Conservation (phyloP, 2,329 filamentous ascomycete species). For the Fusarium guadeloupense region DNA sequence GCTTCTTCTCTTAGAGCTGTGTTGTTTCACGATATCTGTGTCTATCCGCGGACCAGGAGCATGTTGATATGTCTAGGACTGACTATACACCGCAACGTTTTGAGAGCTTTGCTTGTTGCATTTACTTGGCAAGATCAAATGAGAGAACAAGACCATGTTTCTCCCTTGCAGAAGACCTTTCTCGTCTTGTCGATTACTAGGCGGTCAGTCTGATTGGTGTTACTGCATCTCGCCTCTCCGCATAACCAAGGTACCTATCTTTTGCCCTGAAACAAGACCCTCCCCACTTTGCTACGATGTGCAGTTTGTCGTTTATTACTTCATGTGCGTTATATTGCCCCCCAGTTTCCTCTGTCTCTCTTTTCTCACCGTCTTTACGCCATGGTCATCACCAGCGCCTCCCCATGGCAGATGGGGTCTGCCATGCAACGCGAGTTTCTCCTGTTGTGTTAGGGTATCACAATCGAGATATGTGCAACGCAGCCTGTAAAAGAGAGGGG, state of each 20-base stretch:
- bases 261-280: constrained; percentile 29
- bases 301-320: background rate
- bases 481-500: too few relatives aligned
- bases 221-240: constrained; percentile 34
- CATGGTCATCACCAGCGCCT: constrained; percentile 10
- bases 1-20: background rate
- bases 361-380: constrained; percentile 33
- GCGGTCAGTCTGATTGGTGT: constrained; percentile 29
- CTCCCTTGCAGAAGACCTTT: constrained; percentile 18
- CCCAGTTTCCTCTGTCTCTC: too few relatives aligned
- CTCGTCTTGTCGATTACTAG: constrained; percentile 1
- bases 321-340: background rate
- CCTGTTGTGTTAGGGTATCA: constrained; percentile 35
- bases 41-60: background rate
- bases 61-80: background rate
- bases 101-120: background rate
- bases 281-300: background rate
- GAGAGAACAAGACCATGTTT: background rate
- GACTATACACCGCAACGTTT: constrained; percentile 9
- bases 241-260: constrained; percentile 8
- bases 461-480: constrained; percentile 45
- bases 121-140: background rate
- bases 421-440: constrained; percentile 11
- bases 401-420: constrained; percentile 14
- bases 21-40: constrained; percentile 10